These are phyloP conservation scores for Aspergillus carlsbadensis DNA, from an alignment of 495 filamentous ascomycete genomes.

Conservation along the genomic window DNA sequence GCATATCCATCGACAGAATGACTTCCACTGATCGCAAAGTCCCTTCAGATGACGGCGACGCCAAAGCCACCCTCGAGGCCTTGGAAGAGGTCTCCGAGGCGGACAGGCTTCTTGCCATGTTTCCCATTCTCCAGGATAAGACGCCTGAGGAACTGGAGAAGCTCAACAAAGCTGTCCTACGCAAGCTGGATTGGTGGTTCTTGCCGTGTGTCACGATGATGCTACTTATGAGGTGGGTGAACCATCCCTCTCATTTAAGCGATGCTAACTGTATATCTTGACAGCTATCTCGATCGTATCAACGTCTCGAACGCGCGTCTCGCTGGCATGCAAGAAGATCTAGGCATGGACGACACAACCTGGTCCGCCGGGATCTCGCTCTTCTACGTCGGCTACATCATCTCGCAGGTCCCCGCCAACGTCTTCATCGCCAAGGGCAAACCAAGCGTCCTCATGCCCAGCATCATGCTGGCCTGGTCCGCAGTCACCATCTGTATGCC, in stretches of 20 bases:
- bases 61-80: constrained; percentile 3
- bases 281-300: constrained; percentile 17
- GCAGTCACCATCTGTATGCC: constrained; percentile 15
- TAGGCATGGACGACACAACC: constrained; percentile 10
- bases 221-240: constrained; percentile 10
- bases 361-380: constrained; percentile 12
- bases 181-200: constrained; percentile 13
- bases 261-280: too few species aligned
- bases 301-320: constrained; percentile 18
- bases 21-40: too few species aligned
- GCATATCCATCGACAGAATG: too few species aligned
- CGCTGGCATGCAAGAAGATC: constrained; percentile 12
- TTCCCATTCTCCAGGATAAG: constrained; percentile 12
- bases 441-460: constrained; percentile 12
- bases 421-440: constrained; percentile 12
- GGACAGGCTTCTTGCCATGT: constrained; percentile 1
- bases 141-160: constrained; percentile 10
- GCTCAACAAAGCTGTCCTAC: constrained; percentile 13
- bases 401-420: constrained; percentile 14
- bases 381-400: constrained; percentile 19
- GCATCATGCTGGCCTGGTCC: constrained; percentile 15
- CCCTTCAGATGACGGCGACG: not conserved
- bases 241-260: too few species aligned
- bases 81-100: not conserved
- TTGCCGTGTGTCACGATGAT: constrained; percentile 12